Percentiles rank a stretch among this genome's conserved stretches.
These are phyloP conservation scores for Rugonectria rugulosa DNA, from an alignment of 2,329 filamentous ascomycete genomes.

Conservation along the genomic window DNA sequence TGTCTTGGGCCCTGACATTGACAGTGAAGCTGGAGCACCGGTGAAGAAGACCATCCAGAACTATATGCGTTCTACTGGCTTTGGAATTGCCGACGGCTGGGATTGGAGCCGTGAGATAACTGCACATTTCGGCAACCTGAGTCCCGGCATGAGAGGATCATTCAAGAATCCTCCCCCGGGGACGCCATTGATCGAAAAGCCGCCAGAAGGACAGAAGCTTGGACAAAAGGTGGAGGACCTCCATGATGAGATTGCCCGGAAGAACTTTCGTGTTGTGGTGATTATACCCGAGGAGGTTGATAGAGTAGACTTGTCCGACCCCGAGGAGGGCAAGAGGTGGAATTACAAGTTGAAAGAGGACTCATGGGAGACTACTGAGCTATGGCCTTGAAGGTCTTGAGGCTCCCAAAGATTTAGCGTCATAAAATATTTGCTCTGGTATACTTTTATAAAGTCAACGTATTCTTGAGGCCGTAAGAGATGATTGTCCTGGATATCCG, in stretches of 20 bases:
- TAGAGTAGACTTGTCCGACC: constrained; percentile 73
- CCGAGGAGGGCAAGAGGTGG: constrained; percentile 68
- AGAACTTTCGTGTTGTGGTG: constrained; percentile 84
- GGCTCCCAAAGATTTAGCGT: background rate
- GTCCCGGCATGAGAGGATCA: constrained; percentile 78
- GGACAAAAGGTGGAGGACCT: constrained; percentile 75
- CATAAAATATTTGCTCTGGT: no score
- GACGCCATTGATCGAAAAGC: constrained; percentile 60
- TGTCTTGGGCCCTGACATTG: constrained; percentile 75
- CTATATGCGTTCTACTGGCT: constrained; percentile 62
- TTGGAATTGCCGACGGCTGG: constrained; percentile 62
- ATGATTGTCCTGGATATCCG: no score
- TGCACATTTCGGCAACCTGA: constrained; percentile 88
- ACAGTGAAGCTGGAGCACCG: constrained; percentile 51
- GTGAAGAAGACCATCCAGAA: constrained; percentile 66
- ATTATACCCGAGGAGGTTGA: constrained; percentile 83
- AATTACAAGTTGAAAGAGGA: constrained; percentile 67
- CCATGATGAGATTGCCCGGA: constrained; percentile 73
- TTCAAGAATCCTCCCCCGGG: constrained; percentile 79
- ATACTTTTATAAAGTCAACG: background rate
- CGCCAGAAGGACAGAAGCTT: constrained; percentile 51
- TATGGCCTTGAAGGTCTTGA: constrained; percentile 61
- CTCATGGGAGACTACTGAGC: constrained; percentile 72
- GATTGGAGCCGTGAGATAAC: constrained; percentile 82
- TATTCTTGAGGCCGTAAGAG: no score